Evolutionary conservation across 345 rosid genomes (phyloP), one percentile per base, ranked within the genome.

Genomic region (Bretschneidera sinensis): DNA sequence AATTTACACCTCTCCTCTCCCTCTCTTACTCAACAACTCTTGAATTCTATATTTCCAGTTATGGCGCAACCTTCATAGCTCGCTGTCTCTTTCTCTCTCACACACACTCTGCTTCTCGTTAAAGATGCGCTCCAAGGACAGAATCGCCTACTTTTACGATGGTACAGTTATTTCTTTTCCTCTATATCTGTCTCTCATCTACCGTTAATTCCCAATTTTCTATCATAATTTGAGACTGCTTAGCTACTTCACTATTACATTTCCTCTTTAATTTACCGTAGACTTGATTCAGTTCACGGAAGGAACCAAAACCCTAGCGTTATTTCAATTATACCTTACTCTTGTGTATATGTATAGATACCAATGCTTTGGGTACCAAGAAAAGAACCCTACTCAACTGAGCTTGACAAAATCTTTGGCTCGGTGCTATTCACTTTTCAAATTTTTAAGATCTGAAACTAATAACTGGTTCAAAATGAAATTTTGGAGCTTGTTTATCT

Each of bases 111-210:
- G 24, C 14, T 61, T 28, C 31, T 60, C 14, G 45, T 13, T 7
- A 11, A 14, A 13, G 10, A 94, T 90, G 97, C 88, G 85, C 22
- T 72, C 97, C 20, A 94, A 86, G 85, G 99, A 94, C 71, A 83
- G 74, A 73, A 88, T 94, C 58, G 63, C 97, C 54, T 94, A 94
- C 83, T 94, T 90, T 64, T 90, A 90, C 60, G 97, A 94, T 63
- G 99, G 96, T 88, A 74, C 58, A 21, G 24, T 51, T 54, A 54
- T 74, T 57, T 28, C 24, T n/a, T 54, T 43, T 43, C 31, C 31
- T 52, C 34, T n/a, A 11, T 3, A 5, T 22, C 19, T 9, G 0
- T 28, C 6, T 8, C 19, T 54, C 8, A 24, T 24, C 8, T 54
- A 5, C 9, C 5, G 17, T 24, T 4, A 21, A 48, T 48, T 9